These are phyloP conservation scores for Toxicodendron radicans DNA, from an alignment of 345 rosid species.

Conservation along the genomic window DNA sequence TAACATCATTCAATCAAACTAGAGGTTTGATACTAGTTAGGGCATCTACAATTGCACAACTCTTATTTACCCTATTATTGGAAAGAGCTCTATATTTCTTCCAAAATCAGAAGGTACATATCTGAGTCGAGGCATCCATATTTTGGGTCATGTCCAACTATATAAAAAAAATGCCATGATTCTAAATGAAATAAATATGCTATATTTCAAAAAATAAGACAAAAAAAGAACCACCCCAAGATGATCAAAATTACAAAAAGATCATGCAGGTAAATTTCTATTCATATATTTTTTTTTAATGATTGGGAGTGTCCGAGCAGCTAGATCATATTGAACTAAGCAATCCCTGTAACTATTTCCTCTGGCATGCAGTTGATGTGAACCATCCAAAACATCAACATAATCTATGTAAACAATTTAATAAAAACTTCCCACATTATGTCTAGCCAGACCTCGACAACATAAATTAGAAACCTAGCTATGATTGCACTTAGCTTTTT, in stretches of 20 bases:
- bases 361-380: not conserved
- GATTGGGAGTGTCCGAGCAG: no score
- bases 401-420: not conserved
- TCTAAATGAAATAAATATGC: not conserved
- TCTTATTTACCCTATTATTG: not conserved
- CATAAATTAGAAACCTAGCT: not conserved
- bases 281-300: not conserved
- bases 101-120: not conserved
- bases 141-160: not conserved
- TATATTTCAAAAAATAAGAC: not conserved
- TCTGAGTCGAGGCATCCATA: not conserved
- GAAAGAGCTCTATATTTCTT: not conserved
- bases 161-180: not conserved
- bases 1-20: no score
- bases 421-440: no score
- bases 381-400: constrained; percentile 6
- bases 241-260: not conserved
- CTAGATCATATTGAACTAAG: not conserved
- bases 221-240: not conserved
- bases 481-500: no score
- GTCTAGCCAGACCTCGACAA: not conserved
- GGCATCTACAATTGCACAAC: not conserved
- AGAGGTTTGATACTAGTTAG: not conserved
- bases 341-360: not conserved
- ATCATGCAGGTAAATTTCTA: not conserved